Evolutionary conservation across 345 rosid species (phyloP), one percentile per base, ranked within the genome.

Genomic region (Zanthoxylum bungeanum): DNA sequence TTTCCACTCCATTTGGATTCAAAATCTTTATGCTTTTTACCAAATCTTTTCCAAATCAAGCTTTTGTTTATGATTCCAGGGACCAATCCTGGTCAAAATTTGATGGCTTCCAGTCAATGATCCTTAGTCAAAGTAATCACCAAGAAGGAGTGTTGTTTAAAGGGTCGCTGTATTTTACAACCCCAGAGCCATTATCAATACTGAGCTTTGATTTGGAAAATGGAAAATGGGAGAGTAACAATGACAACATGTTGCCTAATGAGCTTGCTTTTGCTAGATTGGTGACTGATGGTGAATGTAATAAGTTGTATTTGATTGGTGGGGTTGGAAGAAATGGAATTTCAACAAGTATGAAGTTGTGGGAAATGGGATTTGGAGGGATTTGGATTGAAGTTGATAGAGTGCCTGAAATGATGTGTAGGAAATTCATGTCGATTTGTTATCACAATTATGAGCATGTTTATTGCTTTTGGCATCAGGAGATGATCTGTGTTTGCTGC

Each of bases 381-480:
- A 77, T 50, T 8, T 92, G 91, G 97, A 42, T 70, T 7, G 93
- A 87, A 77, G 24, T 77, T n/a, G 97, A 84, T 68, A 80, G 77
- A 17, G 39, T 94, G 66, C 98, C 98, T 25, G 89, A 89, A 58
- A 47, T 82, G 81, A 90, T 94, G 85, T 87, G 93, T 59, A 79
- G 87, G 78, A 92, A 94, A 66, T 90, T 94, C 33, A 74, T 88
- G 79, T 89, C 92, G 19, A 95, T 94, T 7, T 90, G 95, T 64
- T 94, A 94, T 77, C 97, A 94, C 57, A 89, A 87, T 25, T 94
- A 94, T 56, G 97, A 89, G 68, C 93, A 90, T 61, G 92, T 92
- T n/a, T 88, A 90, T 44, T 90, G 97, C 71, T 63, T 94, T 24
- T 94, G 97, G 95, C 98, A 94, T 37, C 83, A 79, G 24, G 97